Conservation (phyloP, 108 stramenopile species). For the Conticribra weissflogii region DNA sequence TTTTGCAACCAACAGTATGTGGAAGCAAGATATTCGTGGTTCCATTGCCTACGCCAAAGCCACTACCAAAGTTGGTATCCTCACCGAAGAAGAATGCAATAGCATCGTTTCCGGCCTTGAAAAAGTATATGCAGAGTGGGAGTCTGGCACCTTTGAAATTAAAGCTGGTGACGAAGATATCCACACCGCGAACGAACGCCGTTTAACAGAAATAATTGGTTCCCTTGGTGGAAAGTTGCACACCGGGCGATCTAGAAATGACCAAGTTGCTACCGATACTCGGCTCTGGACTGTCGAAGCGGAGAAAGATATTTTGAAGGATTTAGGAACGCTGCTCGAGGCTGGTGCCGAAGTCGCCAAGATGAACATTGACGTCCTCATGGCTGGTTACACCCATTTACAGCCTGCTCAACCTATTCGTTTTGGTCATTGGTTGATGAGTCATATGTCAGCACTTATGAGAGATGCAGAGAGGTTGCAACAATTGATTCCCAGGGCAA, state of each 20-base stretch:
- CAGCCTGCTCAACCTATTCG: slow-evolving; percentile 99
- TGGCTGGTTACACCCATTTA: slow-evolving; percentile 99
- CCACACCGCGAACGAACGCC: slow-evolving; percentile 99
- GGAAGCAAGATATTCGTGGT: slow-evolving; percentile 94
- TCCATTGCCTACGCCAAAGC: slow-evolving; percentile 96
- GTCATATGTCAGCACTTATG: slow-evolving; percentile 89
- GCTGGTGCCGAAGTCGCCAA: slow-evolving; percentile 78
- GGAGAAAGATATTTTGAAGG: slow-evolving; percentile 79
- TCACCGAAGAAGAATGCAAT: slow-evolving; percentile 84
- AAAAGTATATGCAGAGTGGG: slow-evolving; percentile 92
- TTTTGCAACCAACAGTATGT: slow-evolving; percentile 70
- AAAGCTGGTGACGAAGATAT: slow-evolving; percentile 98
- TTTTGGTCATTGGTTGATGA: slow-evolving; percentile 96
- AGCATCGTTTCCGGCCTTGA: slow-evolving; percentile 81
- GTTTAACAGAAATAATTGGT: slow-evolving; percentile 96
- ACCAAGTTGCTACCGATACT: slow-evolving; percentile 97
- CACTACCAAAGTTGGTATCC: slow-evolving; percentile 82
- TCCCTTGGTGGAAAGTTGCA: slow-evolving; percentile 95
- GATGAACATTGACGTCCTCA: slow-evolving; percentile 91
- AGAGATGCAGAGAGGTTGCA: slow-evolving; percentile 93
- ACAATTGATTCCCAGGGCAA: slow-evolving; percentile 89
- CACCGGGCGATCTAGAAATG: slow-evolving; percentile 97
- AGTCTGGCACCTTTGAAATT: slow-evolving; percentile 80
- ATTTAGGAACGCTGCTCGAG: slow-evolving; percentile 72
- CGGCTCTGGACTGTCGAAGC: slow-evolving; percentile 95